A percentile compares a stretch with the other conserved stretches of the same genome.
Evolutionary conservation across 305 asterid genomes (phyloP).

Genomic region (Fraxinus baroniana): DNA sequence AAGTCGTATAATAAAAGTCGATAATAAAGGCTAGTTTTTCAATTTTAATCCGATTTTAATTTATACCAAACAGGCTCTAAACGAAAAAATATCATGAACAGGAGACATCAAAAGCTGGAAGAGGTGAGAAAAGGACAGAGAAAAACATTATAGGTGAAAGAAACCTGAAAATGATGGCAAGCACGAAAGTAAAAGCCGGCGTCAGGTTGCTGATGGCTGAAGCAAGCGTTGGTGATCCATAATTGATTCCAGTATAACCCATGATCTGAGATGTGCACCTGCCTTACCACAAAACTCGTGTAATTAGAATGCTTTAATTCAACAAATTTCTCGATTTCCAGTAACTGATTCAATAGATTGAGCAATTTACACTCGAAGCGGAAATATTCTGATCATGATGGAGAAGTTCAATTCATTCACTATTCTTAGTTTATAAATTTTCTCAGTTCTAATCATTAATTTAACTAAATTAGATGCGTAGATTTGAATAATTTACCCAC

Average conservation of each 20-base stretch:
- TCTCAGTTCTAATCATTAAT: background rate
- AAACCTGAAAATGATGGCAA: conserved; percentile 82
- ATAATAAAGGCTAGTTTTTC: too few species aligned
- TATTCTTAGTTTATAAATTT: background rate
- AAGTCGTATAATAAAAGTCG: too few species aligned
- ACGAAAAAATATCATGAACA: background rate
- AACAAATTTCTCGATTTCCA: background rate
- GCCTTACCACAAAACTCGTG: background rate
- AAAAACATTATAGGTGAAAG: background rate
- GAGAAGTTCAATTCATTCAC: background rate
- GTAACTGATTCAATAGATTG: background rate
- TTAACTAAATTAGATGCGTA: background rate
- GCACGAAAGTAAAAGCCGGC: conserved; percentile 86
- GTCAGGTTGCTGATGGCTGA: conserved; percentile 90
- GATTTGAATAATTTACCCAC: background rate
- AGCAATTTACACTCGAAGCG: background rate
- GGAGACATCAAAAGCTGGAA: background rate
- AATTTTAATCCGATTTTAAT: too few species aligned
- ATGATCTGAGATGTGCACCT: conserved; percentile 68
- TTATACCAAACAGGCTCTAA: too few species aligned
- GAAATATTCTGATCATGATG: background rate
- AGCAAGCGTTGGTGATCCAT: conserved; percentile 85
- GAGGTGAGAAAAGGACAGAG: background rate
- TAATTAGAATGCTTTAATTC: background rate
- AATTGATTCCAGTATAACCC: conserved; percentile 76